These are phyloP conservation scores for Dendrocalamus latiflorus DNA, from an alignment of 202 grass and related monocot species.

Conservation along the genomic window DNA sequence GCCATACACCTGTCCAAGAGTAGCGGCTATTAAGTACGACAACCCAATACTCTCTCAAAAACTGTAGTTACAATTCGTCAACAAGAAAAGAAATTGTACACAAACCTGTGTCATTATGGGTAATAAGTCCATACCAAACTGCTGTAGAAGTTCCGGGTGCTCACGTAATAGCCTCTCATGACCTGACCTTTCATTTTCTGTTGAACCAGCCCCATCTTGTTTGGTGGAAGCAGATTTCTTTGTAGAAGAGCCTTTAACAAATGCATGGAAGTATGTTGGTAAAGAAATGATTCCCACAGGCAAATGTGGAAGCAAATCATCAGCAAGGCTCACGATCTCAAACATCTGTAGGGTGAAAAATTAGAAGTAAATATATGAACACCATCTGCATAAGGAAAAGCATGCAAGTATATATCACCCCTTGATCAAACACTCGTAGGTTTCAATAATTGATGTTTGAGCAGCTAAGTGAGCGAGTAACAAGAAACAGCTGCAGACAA, in stretches of 20 bases:
- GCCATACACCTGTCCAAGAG: slow-evolving; percentile 60
- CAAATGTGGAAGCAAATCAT: slow-evolving; percentile 85
- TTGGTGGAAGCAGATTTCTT: slow-evolving; percentile 59
- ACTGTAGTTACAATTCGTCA: neutral
- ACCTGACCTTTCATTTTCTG: slow-evolving; percentile 69
- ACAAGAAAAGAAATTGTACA: neutral
- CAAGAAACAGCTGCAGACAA: slow-evolving; percentile 11
- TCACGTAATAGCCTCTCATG: slow-evolving; percentile 77
- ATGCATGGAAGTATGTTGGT: slow-evolving; percentile 51
- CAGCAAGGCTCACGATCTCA: slow-evolving; percentile 84
- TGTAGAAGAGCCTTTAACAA: slow-evolving; percentile 55
- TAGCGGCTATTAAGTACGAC: neutral
- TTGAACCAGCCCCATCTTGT: slow-evolving; percentile 50
- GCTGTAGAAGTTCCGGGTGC: slow-evolving; percentile 80
- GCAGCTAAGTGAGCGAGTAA: neutral
- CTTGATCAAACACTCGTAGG: neutral
- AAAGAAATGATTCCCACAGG: slow-evolving; percentile 79
- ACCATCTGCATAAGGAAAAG: neutral
- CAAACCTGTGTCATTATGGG: slow-evolving; percentile 75
- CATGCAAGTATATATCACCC: neutral
- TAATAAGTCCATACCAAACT: slow-evolving; percentile 91
- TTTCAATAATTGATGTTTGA: neutral
- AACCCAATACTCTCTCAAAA: neutral
- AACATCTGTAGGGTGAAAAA: slow-evolving; percentile 58
- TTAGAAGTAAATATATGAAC: neutral